Base-by-base conservation (phyloP, 2,329 filamentous ascomycete genomes). In the Colletotrichum godetiae region DNA sequence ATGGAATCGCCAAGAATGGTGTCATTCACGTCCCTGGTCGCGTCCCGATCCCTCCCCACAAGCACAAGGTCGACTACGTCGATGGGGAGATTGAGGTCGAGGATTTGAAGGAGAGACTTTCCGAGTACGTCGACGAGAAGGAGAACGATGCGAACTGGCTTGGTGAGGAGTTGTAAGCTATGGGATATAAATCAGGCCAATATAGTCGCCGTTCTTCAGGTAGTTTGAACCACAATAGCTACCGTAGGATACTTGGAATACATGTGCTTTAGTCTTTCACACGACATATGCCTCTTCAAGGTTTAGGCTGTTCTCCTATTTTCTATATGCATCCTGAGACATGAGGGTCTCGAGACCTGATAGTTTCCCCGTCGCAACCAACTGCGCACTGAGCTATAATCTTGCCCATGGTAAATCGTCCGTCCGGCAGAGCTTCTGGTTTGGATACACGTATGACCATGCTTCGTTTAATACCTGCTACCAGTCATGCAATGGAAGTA, bases 11-110 rank as follows among this genome's bases (percentile, higher is more conserved):
- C 0, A 89, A 88, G 78, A 94, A 98, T 79, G 95, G 95, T 37
- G 95, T 96, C 15, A 89, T 97, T 49, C 95, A 98, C 69, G 91
- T 96, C 19, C 86, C 97, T 0, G 87, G 88, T 60, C 88, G 88
- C 70, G 90, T 98, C 0, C 84, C 97, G 70, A 90, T 98, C 75
- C 95, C 95, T 55, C 94, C 95, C 1, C 91, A 89, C 82, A 87
- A 87, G 74, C 79, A 85, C 15, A 56, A 83, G 76, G 79, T 15
- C 2, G 82, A 81, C 60, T 80, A 79, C 0, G 79, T 78, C 63
- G 79, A 81, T 33, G 87, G 84, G 42, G 87, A 89, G 78, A 84
- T 93, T 73, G 85, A 81, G 4, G 86, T 92, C 5, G 89, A 92
- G 75, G 91, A 92, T 35, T 84, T 93, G 65, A 89, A 88, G 81